phyloP scores from a whole-genome alignment of 1,139 yeast species.

The Sugiyamaella pinicola region DNA sequence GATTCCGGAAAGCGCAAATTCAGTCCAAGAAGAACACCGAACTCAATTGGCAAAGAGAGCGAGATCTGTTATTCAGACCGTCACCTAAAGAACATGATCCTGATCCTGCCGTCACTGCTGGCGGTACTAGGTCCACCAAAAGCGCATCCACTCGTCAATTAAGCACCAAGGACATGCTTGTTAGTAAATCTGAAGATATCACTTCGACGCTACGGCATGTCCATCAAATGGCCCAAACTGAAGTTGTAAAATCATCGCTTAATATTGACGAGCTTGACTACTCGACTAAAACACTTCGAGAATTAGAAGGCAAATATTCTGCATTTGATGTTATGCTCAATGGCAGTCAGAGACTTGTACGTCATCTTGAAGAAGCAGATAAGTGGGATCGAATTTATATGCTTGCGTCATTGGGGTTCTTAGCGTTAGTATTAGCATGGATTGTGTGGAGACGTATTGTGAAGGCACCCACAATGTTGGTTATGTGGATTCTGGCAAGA shows the following conservation, averaged over 20 bases:
- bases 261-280: slow-evolving; percentile 63
- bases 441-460: slow-evolving; percentile 66
- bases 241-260: slow-evolving; percentile 56
- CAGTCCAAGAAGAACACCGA: slow-evolving; percentile 34
- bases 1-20: slow-evolving; percentile 40
- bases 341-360: slow-evolving; percentile 59
- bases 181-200: slow-evolving; percentile 55
- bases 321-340: slow-evolving; percentile 57
- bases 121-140: no score
- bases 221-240: slow-evolving; percentile 53
- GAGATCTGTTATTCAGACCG: slow-evolving; percentile 34
- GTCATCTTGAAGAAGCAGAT: slow-evolving; percentile 69
- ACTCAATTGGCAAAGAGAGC: slow-evolving; percentile 31
- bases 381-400: slow-evolving; percentile 61
- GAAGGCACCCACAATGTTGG: slow-evolving; percentile 53
- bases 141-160: slow-evolving; percentile 13
- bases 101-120: background rate
- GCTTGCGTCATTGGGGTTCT: slow-evolving; percentile 59
- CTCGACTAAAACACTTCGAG: slow-evolving; percentile 55
- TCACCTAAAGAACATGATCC: slow-evolving; percentile 12
- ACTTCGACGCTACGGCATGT: slow-evolving; percentile 57
- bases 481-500: slow-evolving; percentile 61
- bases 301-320: slow-evolving; percentile 54
- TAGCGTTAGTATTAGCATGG: slow-evolving; percentile 60
- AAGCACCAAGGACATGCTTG: slow-evolving; percentile 44